Evolutionary conservation across 257 asterid genomes (phyloP), one percentile per base, ranked within the genome.

Genomic region (Rubia yunnanensis): DNA sequence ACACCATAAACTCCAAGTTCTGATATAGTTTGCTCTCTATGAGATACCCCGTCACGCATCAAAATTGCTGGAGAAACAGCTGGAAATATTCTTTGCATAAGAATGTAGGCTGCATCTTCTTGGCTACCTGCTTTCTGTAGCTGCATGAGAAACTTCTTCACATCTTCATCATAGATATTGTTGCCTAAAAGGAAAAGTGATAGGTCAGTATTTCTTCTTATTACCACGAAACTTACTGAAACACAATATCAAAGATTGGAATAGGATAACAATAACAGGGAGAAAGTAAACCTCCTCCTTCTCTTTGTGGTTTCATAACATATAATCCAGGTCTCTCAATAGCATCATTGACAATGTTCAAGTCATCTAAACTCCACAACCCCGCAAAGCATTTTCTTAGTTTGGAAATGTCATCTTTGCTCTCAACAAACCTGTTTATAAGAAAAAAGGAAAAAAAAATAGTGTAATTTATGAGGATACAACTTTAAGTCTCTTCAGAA

Each of bases 231-330:
- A 41, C 49, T 41, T 41, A 39, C 14, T 41, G 0, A 41, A 38
- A 9, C 17, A 9, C 17, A 68, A 27, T 44, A 32, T n/a, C 53
- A 18, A 28, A 53, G 68, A 20, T 8, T 72, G 52, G 24, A 5
- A 31, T 44, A 58, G 52, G 69, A 28, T 36, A 6, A 10, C 4
- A 17, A 50, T 52, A 65, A 58, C 1, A 59, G 48, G 17, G 60
- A 23, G 30, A 70, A 74, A 38, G 50, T 64, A 60, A 69, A 92
- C 99, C 99, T 87, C 99, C 99, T 77, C 99, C 99, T 85, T 92
- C 98, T 82, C 99, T 83, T 72, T 89, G 99, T 60, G 99, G 99
- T 76, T 89, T 92, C 99, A 92, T 92, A 74, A 92, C 97, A 70
- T 87, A 92, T 44, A 76, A 71, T 69, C 74, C 94, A 14, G 97